Base-by-base conservation (phyloP, 225 moss, liverwort and hornwort species). In the Polytrichum formosum region DNA sequence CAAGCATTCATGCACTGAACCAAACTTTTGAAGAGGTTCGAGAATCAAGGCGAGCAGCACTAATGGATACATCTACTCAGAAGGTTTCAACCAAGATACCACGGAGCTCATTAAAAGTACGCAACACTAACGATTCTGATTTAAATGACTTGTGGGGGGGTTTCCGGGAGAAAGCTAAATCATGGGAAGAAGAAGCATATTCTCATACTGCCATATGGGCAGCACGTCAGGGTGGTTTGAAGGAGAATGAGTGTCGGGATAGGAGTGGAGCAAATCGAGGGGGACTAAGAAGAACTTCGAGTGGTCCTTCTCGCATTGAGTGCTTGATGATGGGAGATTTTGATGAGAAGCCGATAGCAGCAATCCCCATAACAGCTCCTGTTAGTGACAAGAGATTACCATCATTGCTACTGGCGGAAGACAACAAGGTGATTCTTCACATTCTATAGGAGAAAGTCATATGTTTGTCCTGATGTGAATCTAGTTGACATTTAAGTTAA, bases 251-350 rank as follows among this genome's bases (percentile, higher is more conserved):
- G 18, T 67, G 55, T 25, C 67, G 78, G 25, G 67, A 73, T 54
- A 70, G 73, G 53, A 35, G 69, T 21, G 37, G 37, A 18, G 23
- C 67, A 23, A 76, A 61, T 67, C 71, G 72, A 58, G 72, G 65
- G 10, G 83, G 83, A 2, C 76, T 87, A 35, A 77, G 86, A 65
- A 78, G 86, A 67, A 87, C 86, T 63, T 75, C 70, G 0, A 87
- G 86, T 78, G 83, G 80, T 28, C 86, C 86, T 70, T 70, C 83
- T 73, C 82, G 83, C 65, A 71, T 87, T 74, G 78, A 83, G 64
- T 78, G 83, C 62, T 76, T 80, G 70, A 73, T 76, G 77, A 75
- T 87, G 80, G 73, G 63, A 30, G 83, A 83, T 65, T 59, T 83
- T 59, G 80, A 81, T n/a, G 75, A 83, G 37, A 87, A 78, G 72